These are phyloP conservation scores for Boeremia exigua DNA, from an alignment of 2,329 filamentous ascomycete genomes.

Conservation along the genomic window DNA sequence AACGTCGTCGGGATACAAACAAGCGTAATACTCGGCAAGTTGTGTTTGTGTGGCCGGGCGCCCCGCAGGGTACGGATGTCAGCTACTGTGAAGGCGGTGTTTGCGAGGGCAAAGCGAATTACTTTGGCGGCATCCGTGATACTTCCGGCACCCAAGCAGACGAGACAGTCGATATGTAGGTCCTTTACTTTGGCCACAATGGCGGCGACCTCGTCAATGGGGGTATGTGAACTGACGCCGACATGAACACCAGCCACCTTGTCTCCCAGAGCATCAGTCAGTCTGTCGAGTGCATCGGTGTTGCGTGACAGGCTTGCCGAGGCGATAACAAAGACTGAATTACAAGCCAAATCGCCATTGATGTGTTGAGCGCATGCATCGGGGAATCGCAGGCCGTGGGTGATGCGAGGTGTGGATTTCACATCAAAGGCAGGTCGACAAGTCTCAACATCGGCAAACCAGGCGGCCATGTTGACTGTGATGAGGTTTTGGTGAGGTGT, in stretches of 20 bases:
- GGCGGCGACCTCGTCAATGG: background rate
- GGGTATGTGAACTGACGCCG: background rate
- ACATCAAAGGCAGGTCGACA: constrained; percentile 3
- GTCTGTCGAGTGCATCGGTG: background rate
- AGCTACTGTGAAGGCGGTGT: background rate
- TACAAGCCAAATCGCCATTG: background rate
- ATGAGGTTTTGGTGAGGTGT: background rate
- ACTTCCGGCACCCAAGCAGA: background rate
- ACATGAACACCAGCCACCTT: constrained; percentile 1
- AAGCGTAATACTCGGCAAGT: background rate
- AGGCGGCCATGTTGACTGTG: background rate
- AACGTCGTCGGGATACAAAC: background rate
- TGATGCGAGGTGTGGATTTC: background rate
- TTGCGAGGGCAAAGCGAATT: constrained; percentile 1
- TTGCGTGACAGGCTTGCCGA: constrained; percentile 2
- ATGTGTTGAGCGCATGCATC: constrained; percentile 1
- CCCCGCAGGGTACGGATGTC: constrained; percentile 1
- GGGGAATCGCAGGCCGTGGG: background rate
- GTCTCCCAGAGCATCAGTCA: background rate
- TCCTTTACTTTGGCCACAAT: background rate
- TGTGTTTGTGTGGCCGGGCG: background rate
- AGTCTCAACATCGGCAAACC: background rate
- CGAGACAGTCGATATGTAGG: background rate
- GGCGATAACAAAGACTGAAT: background rate
- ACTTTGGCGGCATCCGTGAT: constrained; percentile 4